Evolutionary conservation across 2,329 filamentous ascomycete genomes (phyloP), one percentile per base, ranked within the genome.

Genomic region (Albifimbria verrucaria): DNA sequence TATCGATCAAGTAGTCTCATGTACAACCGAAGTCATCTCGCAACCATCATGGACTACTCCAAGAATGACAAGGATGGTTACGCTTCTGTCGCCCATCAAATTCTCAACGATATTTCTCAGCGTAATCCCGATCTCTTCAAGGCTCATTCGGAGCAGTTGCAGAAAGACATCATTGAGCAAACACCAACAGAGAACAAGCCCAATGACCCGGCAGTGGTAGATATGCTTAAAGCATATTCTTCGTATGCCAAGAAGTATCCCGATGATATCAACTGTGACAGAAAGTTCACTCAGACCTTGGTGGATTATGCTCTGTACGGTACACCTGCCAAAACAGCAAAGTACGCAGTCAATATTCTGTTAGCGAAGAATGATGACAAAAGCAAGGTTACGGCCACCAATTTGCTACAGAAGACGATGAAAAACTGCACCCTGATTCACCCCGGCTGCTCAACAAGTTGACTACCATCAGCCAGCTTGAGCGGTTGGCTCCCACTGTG

Each of bases 1-100:
- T 96, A 96, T 67, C 86, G 91, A 43, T 87, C 87, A 51, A 88
- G 90, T 28, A 86, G 90, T 53, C 80, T 99, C 57, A 82, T 96
- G 59, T 97, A 95, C 75, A 99, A 97, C 73, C 87, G 90, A 65
- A 97, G 93, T 67, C 92, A 99, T 67, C 86, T 99, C 18, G 86
- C 92, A 3, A 86, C 90, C 1, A 93, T 97, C 57, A 90, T 97
- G 76, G 87, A 92, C 53, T 89, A 88, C 63, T 92, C 92, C 11
- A 87, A 91, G 63, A 92, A 85, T 10, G 88, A 97, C 65, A 88
- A 92, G 64, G 85, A 89, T 48, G 87, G 86, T 1, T 77, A 97
- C 48, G 90, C 88, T 6, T 76, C 82, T 20, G 85, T 89, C 15
- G 93, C 94, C 2, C 92, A 97, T 64, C 90, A 96, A 65, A 81